A percentile compares a stretch with the other conserved stretches of the same genome.
These are phyloP conservation scores for Dictyophora rubrovolvata DNA, from an alignment of 768 basidiomycete genomes.

Conservation along the genomic window DNA sequence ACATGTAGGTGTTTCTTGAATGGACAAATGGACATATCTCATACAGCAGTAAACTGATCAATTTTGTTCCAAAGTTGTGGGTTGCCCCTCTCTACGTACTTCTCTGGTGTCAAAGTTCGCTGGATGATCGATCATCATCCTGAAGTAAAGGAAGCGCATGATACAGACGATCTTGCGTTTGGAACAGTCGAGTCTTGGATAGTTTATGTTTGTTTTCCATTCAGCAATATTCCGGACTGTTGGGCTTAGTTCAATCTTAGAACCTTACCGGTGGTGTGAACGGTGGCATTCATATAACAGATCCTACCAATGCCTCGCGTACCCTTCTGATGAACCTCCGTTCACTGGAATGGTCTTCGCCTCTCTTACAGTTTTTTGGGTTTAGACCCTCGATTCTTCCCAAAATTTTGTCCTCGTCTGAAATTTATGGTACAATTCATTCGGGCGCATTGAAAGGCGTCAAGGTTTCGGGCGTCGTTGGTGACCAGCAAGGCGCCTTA, in stretches of 20 bases:
- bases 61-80: conserved; percentile 52
- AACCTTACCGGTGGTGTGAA: conserved; percentile 74
- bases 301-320: conserved; percentile 93
- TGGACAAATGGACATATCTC: not conserved
- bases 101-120: conserved; percentile 89
- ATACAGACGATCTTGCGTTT: conserved; percentile 71
- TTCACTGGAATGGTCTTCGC: conserved; percentile 74
- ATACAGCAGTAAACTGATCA: conserved; percentile 14
- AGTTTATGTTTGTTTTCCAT: conserved; percentile 48
- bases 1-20: conserved; percentile 42
- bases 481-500: conserved; percentile 97
- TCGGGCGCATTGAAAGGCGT: conserved; percentile 61
- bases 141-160: conserved; percentile 68
- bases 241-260: conserved; percentile 26
- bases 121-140: conserved; percentile 92
- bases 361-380: conserved; percentile 79
- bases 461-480: conserved; percentile 85
- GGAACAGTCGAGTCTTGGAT: conserved; percentile 99
- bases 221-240: not conserved
- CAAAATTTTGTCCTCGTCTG: conserved; percentile 79
- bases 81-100: conserved; percentile 93
- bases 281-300: conserved; percentile 70
- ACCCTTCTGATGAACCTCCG: conserved; percentile 83
- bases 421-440: conserved; percentile 78
- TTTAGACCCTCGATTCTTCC: conserved; percentile 73